Evolutionary conservation across 495 filamentous ascomycete genomes (phyloP).

Genomic region (Aspergillus sclerotioniger): DNA sequence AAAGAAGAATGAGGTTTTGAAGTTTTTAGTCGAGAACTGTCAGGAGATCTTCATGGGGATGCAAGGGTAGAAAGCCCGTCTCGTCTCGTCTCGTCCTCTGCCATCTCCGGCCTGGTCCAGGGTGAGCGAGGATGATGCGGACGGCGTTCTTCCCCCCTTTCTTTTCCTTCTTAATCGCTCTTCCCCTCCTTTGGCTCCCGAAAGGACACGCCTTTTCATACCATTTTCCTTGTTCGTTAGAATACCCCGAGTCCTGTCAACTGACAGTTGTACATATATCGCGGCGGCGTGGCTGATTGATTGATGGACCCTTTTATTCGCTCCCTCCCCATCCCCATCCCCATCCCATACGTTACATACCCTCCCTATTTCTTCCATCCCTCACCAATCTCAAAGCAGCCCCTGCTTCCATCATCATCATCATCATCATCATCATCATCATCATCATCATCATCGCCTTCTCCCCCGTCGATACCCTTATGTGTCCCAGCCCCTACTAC

Average conservation of each 20-base stretch:
- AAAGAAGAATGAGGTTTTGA: conserved; percentile 83
- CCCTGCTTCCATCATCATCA: not conserved
- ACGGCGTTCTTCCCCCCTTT: conserved; percentile 4
- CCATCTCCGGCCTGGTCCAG: conserved; percentile 7
- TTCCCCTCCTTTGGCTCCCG: conserved; percentile 2
- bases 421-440: conserved; percentile 1
- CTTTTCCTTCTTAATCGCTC: conserved; percentile 5
- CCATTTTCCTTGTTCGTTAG: conserved; percentile 9
- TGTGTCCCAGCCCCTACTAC: conserved; percentile 16
- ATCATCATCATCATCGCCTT: conserved; percentile 22
- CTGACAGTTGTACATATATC: conserved; percentile 25
- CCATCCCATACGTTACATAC: too few species aligned
- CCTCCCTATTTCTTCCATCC: not conserved
- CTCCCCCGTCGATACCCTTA: conserved; percentile 28
- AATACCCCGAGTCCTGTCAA: conserved; percentile 13
- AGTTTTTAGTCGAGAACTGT: conserved; percentile 86
- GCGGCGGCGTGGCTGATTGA: conserved; percentile 5
- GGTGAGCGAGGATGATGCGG: conserved; percentile 8
- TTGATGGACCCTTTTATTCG: not conserved
- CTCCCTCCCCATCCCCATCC: conserved; percentile 1
- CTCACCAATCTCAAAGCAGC: not conserved
- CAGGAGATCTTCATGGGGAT: conserved; percentile 68
- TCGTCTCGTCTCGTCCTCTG: not conserved
- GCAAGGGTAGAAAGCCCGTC: conserved; percentile 22
- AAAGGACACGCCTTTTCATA: not conserved